Conservation (phyloP, 192 early-diverging fungal genomes). For the Mortierella claussenii region DNA sequence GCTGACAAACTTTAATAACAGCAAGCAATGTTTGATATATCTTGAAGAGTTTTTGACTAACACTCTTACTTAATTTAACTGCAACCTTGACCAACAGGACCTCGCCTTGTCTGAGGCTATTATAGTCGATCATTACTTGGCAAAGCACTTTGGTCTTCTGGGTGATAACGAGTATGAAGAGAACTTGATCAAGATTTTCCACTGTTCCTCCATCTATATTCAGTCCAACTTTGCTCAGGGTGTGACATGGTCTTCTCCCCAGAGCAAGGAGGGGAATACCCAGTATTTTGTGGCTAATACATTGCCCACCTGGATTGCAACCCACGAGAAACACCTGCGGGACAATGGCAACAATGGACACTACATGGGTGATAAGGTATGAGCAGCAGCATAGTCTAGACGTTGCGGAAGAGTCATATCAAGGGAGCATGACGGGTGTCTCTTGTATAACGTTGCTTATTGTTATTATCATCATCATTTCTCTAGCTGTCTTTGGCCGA, state of each 20-base stretch:
- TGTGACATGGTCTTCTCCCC: constrained; percentile 14
- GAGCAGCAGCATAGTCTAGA: background rate
- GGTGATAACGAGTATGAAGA: constrained; percentile 42
- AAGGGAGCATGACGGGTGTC: too few relatives aligned
- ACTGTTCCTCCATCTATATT: constrained; percentile 1
- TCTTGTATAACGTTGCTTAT: too few relatives aligned
- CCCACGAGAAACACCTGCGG: constrained; percentile 23
- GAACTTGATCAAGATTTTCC: constrained; percentile 13
- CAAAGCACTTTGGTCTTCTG: constrained; percentile 24
- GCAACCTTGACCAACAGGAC: background rate
- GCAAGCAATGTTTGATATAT: too few relatives aligned
- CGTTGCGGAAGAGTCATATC: too few relatives aligned
- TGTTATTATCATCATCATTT: background rate
- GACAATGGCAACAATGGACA: constrained; percentile 41
- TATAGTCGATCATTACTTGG: constrained; percentile 24
- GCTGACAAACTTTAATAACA: too few relatives aligned
- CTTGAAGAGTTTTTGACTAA: too few relatives aligned
- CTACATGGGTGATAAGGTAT: constrained; percentile 31
- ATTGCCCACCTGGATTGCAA: constrained; percentile 8
- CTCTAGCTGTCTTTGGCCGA: constrained; percentile 34
- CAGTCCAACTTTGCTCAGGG: background rate
- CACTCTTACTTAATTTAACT: background rate
- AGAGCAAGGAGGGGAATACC: background rate
- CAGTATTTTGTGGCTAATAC: background rate
- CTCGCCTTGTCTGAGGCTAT: constrained; percentile 8